Percentiles rank a stretch among this genome's conserved stretches.
Evolutionary conservation across 371 early-diverging fungal species (phyloP).

Genomic region (Blakeslea trispora): DNA sequence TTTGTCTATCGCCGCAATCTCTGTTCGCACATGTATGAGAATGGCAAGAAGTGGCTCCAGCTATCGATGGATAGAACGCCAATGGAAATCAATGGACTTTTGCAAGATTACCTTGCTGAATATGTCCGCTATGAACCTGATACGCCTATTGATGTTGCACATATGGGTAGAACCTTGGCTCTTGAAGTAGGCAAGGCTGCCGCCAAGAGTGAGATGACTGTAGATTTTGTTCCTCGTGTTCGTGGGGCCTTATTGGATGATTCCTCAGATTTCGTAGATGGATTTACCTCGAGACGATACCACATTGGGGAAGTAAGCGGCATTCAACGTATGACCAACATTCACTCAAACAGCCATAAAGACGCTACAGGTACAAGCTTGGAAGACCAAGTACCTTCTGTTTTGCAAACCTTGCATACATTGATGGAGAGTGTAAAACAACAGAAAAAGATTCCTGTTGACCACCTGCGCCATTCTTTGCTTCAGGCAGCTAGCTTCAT

Average conservation of each 20-base stretch:
- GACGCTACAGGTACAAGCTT: slow-evolving; percentile 21
- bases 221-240: slow-evolving; percentile 49
- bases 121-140: slow-evolving; percentile 51
- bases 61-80: slow-evolving; percentile 53
- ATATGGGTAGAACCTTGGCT: slow-evolving; percentile 76
- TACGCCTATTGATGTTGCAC: slow-evolving; percentile 52
- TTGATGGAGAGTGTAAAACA: slow-evolving; percentile 48
- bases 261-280: slow-evolving; percentile 61
- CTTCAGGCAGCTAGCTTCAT: slow-evolving; percentile 24
- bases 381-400: slow-evolving; percentile 42
- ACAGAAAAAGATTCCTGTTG: slow-evolving; percentile 44
- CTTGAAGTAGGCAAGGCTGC: slow-evolving; percentile 67
- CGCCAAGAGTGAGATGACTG: slow-evolving; percentile 47
- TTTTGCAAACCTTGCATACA: slow-evolving; percentile 36
- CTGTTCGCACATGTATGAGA: slow-evolving; percentile 62
- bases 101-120: slow-evolving; percentile 70
- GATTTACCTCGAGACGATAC: slow-evolving; percentile 57
- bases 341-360: slow-evolving; percentile 17
- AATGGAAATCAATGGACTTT: slow-evolving; percentile 63
- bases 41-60: slow-evolving; percentile 71
- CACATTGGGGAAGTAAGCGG: slow-evolving; percentile 66
- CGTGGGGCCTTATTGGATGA: slow-evolving; percentile 52
- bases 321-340: slow-evolving; percentile 40
- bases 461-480: slow-evolving; percentile 51
- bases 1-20: slow-evolving; percentile 73